Percentiles rank a stretch among this genome's conserved stretches.
Conservation (phyloP, 805 yeast species). For the Saturnispora zaruensis region DNA sequence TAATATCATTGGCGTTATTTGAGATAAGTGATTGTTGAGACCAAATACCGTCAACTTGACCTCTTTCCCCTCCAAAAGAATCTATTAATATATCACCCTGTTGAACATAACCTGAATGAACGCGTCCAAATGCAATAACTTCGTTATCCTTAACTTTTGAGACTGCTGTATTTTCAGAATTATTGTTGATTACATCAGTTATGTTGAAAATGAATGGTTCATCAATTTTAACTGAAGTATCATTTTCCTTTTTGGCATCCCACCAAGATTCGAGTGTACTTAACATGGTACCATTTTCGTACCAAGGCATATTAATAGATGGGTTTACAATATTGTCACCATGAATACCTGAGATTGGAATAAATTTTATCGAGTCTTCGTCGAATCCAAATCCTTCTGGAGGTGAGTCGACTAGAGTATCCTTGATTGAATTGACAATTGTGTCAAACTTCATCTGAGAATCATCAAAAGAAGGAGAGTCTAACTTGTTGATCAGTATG, state of each 20-base stretch:
- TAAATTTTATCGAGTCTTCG: constrained; percentile 33
- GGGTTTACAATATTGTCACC: constrained; percentile 57
- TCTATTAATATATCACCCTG: constrained; percentile 53
- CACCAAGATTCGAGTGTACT: constrained; percentile 30
- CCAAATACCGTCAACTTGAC: constrained; percentile 33
- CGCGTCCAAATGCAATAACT: constrained; percentile 52
- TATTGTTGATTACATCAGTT: constrained; percentile 39
- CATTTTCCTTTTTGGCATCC: constrained; percentile 12
- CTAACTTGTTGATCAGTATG: constrained; percentile 66
- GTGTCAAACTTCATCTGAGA: constrained; percentile 21
- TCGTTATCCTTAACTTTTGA: constrained; percentile 33
- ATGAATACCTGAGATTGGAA: constrained; percentile 62
- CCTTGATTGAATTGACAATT: constrained; percentile 43
- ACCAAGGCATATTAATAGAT: constrained; percentile 25
- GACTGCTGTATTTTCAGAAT: constrained; percentile 1
- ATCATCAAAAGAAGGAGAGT: constrained; percentile 46
- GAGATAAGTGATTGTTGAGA: constrained; percentile 20
- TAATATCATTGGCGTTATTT: constrained; percentile 17
- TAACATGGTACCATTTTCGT: constrained; percentile 40
- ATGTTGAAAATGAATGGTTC: constrained; percentile 46
- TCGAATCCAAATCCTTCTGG: constrained; percentile 44
- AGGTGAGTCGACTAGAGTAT: constrained; percentile 43
- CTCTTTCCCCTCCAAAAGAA: constrained; percentile 35
- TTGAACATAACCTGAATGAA: constrained; percentile 60
- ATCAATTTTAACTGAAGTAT: constrained; percentile 24